Percentiles rank a stretch among this genome's conserved stretches.
Evolutionary conservation across 345 rosid genomes (phyloP).

Genomic region (Euphorbia tirucalli): DNA sequence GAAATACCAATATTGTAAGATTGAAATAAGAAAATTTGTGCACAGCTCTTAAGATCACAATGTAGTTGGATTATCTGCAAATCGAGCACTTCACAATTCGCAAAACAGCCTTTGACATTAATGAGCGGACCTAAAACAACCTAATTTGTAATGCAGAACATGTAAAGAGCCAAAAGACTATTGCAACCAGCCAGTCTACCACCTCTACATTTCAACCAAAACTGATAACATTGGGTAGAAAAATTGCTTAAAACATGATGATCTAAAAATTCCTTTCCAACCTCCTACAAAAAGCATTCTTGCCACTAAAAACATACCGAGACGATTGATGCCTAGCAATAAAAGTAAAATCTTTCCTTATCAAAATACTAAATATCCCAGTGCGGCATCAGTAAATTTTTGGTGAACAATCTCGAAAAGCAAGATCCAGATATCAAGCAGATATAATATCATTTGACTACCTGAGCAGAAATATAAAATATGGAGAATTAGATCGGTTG

Average conservation of each 20-base stretch:
- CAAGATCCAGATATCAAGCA: slow-evolving; percentile 17
- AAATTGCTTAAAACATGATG: not conserved
- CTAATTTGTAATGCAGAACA: not conserved
- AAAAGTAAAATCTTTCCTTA: not conserved
- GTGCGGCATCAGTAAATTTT: not conserved
- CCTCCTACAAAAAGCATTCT: not conserved
- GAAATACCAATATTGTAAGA: not conserved
- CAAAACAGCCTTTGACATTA: not conserved
- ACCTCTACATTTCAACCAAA: not conserved
- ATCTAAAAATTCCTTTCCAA: not conserved
- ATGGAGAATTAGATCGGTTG: slow-evolving; percentile 67
- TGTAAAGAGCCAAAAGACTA: not conserved
- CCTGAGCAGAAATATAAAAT: slow-evolving; percentile 89
- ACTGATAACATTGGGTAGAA: not conserved
- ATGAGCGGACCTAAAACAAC: not conserved
- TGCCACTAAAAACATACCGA: not conserved
- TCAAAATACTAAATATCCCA: not conserved
- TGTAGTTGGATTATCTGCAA: not conserved
- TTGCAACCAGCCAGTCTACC: not conserved
- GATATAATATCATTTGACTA: slow-evolving; percentile 22
- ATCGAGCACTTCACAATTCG: not conserved
- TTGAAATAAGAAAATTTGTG: not conserved
- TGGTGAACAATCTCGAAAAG: not conserved
- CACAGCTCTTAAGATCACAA: not conserved
- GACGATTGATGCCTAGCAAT: not conserved